Percentiles rank a stretch among this genome's conserved stretches.
Conservation (phyloP, 352 stramenopile species). For the Globisporangium radiosum region DNA sequence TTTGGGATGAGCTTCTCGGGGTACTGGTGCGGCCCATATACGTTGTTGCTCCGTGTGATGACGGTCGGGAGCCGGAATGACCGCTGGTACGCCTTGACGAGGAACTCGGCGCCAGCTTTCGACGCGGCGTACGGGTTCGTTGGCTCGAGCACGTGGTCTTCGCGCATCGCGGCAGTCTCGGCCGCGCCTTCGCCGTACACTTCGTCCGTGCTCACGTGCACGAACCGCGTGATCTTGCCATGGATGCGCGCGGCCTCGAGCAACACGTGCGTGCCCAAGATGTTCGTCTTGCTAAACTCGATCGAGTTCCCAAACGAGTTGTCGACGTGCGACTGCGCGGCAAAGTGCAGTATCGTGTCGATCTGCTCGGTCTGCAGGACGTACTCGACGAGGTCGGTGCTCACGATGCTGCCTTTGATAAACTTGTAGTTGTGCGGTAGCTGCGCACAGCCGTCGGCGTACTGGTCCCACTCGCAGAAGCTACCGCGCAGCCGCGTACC, state of each 20-base stretch:
- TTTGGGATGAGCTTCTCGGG: constrained; percentile 92
- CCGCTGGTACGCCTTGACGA: constrained; percentile 92
- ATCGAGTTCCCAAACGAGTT: constrained; percentile 99
- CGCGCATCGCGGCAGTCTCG: constrained; percentile 90
- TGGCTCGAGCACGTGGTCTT: constrained; percentile 93
- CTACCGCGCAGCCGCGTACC: constrained; percentile 40
- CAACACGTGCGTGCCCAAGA: constrained; percentile 96
- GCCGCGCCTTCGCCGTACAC: constrained; percentile 95
- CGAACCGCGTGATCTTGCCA: constrained; percentile 88
- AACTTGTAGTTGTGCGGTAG: constrained; percentile 11
- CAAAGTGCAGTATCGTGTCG: constrained; percentile 98
- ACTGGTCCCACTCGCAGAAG: constrained; percentile 47
- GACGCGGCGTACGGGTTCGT: constrained; percentile 98
- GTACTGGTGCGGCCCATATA: constrained; percentile 98
- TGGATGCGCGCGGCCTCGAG: constrained; percentile 93
- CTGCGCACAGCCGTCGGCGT: constrained; percentile 1
- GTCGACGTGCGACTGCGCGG: constrained; percentile 96
- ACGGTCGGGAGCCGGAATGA: constrained; percentile 95
- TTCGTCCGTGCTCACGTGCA: constrained; percentile 98
- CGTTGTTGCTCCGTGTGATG: constrained; percentile 99
- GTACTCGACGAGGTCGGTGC: constrained; percentile 92
- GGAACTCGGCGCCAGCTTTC: constrained; percentile 97
- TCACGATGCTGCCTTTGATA: constrained; percentile 95
- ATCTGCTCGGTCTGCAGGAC: constrained; percentile 94
- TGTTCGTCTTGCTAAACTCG: constrained; percentile 97